phyloP scores from a whole-genome alignment of 495 filamentous ascomycete genomes.

The Pyrenula massariospora region DNA sequence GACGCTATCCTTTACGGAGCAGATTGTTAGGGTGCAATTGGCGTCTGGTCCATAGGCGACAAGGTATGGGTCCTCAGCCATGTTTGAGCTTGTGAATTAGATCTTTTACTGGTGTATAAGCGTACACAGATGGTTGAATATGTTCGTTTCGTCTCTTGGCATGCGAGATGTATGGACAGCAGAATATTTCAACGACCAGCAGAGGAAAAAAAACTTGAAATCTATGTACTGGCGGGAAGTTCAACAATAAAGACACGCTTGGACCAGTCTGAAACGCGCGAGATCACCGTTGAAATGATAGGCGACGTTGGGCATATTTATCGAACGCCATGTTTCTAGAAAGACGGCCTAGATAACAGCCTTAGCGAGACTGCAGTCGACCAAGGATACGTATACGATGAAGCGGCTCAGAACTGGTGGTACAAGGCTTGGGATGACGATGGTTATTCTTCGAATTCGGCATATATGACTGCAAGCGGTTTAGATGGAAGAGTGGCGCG shows the following conservation, averaged over 20 bases:
- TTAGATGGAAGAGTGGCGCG: too few species aligned
- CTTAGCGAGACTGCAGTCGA: not conserved
- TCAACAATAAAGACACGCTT: not conserved
- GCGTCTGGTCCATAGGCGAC: conserved; percentile 8
- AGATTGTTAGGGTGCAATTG: conserved; percentile 16
- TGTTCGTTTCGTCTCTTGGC: too few species aligned
- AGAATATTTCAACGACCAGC: not conserved
- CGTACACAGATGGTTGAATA: not conserved
- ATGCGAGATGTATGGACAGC: too few species aligned
- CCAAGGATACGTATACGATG: not conserved
- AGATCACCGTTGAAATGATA: too few species aligned
- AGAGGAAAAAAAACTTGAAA: not conserved
- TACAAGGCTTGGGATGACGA: not conserved
- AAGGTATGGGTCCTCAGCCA: not conserved
- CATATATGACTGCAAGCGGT: not conserved
- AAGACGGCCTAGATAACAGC: not conserved
- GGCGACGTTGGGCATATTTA: not conserved
- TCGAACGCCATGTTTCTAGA: not conserved
- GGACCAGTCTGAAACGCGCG: too few species aligned
- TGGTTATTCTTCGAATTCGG: not conserved
- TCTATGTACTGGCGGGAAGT: too few species aligned
- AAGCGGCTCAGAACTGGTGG: not conserved
- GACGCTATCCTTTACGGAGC: conserved; percentile 12
- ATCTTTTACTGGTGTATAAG: not conserved
- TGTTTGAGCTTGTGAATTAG: not conserved